Conservation (phyloP, 805 yeast genomes). For the Lipomyces chichibuensis region DNA sequence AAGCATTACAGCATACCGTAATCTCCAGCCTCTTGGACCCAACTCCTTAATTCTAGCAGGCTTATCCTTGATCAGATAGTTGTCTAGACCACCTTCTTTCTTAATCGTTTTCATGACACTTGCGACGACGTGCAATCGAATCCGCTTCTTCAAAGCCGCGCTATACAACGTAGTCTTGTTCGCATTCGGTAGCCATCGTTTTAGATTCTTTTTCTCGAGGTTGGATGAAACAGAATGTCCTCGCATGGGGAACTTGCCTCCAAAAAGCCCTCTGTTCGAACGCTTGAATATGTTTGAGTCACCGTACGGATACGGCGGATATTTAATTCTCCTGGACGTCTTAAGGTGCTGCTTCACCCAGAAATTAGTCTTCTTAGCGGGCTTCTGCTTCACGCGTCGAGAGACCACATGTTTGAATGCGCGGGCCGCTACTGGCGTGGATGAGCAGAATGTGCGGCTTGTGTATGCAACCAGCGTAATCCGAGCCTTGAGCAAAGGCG, state of each 20-base stretch:
- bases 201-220: conserved; percentile 66
- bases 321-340: conserved; percentile 38
- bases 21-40: conserved; percentile 90
- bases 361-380: conserved; percentile 25
- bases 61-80: conserved; percentile 81
- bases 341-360: conserved; percentile 32
- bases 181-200: conserved; percentile 82
- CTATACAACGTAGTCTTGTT: conserved; percentile 80
- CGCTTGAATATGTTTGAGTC: conserved; percentile 78
- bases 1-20: conserved; percentile 71
- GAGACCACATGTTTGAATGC: conserved; percentile 18
- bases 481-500: not conserved
- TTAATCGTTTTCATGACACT: conserved; percentile 83
- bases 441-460: conserved; percentile 13
- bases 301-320: conserved; percentile 77
- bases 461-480: not conserved
- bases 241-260: conserved; percentile 78
- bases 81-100: conserved; percentile 94
- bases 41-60: conserved; percentile 88
- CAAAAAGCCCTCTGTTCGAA: conserved; percentile 85
- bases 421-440: conserved; percentile 2
- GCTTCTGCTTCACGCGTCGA: conserved; percentile 25
- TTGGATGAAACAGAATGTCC: conserved; percentile 80
- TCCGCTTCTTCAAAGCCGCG: conserved; percentile 63
- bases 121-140: conserved; percentile 69